Conservation (phyloP, 306 rosid species). For the Corylus avellana region DNA sequence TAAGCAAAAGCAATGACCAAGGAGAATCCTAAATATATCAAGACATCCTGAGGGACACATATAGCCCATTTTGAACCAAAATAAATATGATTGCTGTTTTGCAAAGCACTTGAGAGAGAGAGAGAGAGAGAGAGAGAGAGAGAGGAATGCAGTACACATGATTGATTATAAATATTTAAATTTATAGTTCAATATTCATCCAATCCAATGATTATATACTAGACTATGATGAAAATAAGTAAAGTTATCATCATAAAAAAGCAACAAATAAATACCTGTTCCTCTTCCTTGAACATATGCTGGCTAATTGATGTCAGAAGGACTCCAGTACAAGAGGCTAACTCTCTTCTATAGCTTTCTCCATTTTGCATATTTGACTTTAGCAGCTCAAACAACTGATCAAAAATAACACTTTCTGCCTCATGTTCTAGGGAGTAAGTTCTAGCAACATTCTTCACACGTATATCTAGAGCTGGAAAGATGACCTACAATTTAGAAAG, state of each 20-base stretch:
- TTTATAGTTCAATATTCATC: background rate
- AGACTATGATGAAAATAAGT: background rate
- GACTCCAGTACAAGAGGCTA: slow-evolving; percentile 37
- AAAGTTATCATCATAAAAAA: background rate
- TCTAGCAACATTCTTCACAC: slow-evolving; percentile 38
- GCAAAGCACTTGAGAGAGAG: background rate
- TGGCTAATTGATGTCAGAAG: slow-evolving; percentile 35
- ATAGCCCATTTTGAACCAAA: background rate
- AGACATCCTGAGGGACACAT: background rate
- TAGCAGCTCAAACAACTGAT: slow-evolving; percentile 32
- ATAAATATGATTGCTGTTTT: background rate
- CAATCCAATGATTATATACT: background rate
- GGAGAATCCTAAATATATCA: background rate
- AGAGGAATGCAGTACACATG: background rate
- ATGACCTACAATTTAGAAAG: slow-evolving; percentile 30
- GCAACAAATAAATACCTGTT: slow-evolving; percentile 18
- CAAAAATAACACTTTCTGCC: slow-evolving; percentile 37
- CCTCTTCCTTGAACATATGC: slow-evolving; percentile 41
- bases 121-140: background rate
- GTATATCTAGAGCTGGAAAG: slow-evolving; percentile 34
- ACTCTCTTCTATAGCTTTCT: slow-evolving; percentile 29
- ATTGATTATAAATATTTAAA: too few relatives aligned
- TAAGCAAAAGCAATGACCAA: background rate
- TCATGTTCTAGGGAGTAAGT: slow-evolving; percentile 37
- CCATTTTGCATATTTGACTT: slow-evolving; percentile 27